Conservation (phyloP, 306 rosid species). For the Medicago lupulina region DNA sequence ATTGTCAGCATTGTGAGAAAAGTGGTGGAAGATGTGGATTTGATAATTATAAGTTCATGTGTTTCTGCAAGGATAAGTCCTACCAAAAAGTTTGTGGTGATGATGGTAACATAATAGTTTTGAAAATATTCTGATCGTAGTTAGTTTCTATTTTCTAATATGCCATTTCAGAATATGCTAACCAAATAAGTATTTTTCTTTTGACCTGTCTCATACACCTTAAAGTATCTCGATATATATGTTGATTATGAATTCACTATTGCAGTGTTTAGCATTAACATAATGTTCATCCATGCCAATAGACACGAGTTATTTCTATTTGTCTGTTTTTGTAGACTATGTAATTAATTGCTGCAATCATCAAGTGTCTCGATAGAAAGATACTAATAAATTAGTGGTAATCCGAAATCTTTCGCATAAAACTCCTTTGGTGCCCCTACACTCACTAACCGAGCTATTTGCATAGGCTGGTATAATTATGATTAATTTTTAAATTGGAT, state of each 20-base stretch:
- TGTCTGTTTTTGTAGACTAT: too few species aligned
- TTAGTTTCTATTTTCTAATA: not conserved
- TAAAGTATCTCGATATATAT: too few species aligned
- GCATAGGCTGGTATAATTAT: not conserved
- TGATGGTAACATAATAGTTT: constrained; percentile 49
- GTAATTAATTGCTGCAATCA: not conserved
- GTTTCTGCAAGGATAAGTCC: constrained; percentile 62
- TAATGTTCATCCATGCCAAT: not conserved
- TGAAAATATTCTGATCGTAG: not conserved
- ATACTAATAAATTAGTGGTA: not conserved
- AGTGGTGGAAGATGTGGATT: constrained; percentile 76
- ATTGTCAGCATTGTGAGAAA: constrained; percentile 57
- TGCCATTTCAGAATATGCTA: too few species aligned
- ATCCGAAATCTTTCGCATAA: not conserved
- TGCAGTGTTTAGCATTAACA: not conserved
- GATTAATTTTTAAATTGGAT: not conserved
- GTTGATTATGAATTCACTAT: too few species aligned
- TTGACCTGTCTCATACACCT: too few species aligned
- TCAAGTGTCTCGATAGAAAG: not conserved
- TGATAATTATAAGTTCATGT: constrained; percentile 46
- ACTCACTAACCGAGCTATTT: not conserved
- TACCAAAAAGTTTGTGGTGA: constrained; percentile 54
- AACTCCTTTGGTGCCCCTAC: not conserved
- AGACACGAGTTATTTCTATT: too few species aligned
- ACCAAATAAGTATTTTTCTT: too few species aligned